phyloP scores from a whole-genome alignment of 2,329 filamentous ascomycete genomes.

The Achaetomium macrosporum region DNA sequence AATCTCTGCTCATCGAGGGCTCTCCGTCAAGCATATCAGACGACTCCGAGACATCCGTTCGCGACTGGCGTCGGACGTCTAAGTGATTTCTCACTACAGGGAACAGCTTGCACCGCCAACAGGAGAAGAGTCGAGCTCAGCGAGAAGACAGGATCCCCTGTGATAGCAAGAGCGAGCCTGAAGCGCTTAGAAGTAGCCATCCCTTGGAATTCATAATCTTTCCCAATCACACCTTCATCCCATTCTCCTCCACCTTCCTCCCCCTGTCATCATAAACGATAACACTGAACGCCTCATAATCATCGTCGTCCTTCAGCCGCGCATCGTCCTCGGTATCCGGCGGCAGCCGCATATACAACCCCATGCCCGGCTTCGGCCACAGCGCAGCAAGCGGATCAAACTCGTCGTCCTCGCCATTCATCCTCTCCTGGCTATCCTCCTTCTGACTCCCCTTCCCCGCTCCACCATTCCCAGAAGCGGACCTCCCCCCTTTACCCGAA shows the following conservation, averaged over 20 bases:
- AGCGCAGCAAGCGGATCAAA: constrained; percentile 25
- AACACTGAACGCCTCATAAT: constrained; percentile 29
- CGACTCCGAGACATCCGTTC: too few species aligned
- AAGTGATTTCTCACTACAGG: too few species aligned
- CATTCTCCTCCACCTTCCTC: constrained; percentile 29
- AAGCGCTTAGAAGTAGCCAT: too few species aligned
- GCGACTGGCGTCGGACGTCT: too few species aligned
- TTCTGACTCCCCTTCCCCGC: constrained; percentile 7
- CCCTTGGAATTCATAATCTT: too few species aligned
- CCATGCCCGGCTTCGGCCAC: constrained; percentile 28
- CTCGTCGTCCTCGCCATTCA: constrained; percentile 23
- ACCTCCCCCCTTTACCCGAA: neutral
- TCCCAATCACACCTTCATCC: constrained; percentile 25
- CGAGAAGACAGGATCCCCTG: too few species aligned
- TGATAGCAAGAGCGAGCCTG: too few species aligned
- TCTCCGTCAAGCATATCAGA: too few species aligned
- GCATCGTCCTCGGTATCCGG: constrained; percentile 26
- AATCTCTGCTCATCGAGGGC: neutral
- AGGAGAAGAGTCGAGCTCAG: too few species aligned
- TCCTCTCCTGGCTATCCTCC: constrained; percentile 16
- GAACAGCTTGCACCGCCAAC: too few species aligned
- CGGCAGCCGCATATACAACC: constrained; percentile 26
- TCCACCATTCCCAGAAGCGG: constrained; percentile 1
- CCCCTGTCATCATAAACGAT: constrained; percentile 28
- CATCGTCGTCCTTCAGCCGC: constrained; percentile 26